Base-by-base conservation (phyloP, 2,329 filamentous ascomycete genomes). In the Sporothrix mexicana region DNA sequence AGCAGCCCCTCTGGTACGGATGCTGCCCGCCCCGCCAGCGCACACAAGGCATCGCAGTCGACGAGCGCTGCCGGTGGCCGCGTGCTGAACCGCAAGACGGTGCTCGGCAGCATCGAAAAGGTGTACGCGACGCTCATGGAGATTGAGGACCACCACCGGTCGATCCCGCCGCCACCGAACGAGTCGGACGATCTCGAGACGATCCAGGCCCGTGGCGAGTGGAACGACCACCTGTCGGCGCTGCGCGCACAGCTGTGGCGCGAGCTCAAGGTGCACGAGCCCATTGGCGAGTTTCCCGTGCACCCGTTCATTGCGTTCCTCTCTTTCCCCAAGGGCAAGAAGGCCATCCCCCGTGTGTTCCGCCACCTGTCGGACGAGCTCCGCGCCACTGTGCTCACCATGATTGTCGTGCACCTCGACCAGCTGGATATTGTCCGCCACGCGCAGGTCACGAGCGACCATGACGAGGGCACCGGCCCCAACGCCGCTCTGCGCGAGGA, bases 261-360 rank as follows among this genome's bases (percentile, higher is more conserved):
- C 57, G 90, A 93, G 73, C 87, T 98, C 69, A 97, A 97, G 84
- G 93, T 99, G 68, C 93, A 97, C 83, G 95, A 97, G 80, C 95
- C 94, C 0, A 96, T 98, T 77, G 92, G 89, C 41, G 87, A 85
- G 62, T 93, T 91, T 70, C 88, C 92, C 3, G 86, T 90, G 20
- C 96, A 99, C 80, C 96, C 96, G 0, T 99, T 99, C 83, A 98
- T 99, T 77, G 93, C 95, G 64, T 95, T 99, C 81, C 85, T 99
- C 64, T 97, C 95, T 4, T 97, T 96, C 79, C 90, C 91, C 77
- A 99, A 99, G 85, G 96, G 96, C 79, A 98, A 98, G 85, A 97
- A 96, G 84, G 93, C 93, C 1, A 94, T 99, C 74, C 94, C 94
- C 68, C 93, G 96, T 72, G 93, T 98, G 70, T 98, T 98, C 88